Conservation (phyloP, 768 basidiomycete species). For the Calvatia gigantea region DNA sequence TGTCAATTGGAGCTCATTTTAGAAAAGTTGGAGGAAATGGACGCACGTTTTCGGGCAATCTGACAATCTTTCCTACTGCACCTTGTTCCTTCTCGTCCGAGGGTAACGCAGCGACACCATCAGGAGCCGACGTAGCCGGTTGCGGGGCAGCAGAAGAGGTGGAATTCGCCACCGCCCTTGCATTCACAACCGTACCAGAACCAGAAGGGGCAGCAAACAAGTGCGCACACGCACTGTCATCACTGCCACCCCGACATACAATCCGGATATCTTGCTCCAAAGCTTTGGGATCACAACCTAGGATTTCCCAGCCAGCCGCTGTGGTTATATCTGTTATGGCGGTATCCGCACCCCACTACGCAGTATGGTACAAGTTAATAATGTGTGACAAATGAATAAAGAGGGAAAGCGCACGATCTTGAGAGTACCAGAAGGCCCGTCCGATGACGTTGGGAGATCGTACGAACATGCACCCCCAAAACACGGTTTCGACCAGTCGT, state of each 20-base stretch:
- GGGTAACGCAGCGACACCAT: not conserved
- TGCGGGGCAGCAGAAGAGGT: slow-evolving; percentile 39
- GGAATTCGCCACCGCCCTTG: slow-evolving; percentile 21
- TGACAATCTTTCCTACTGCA: slow-evolving; percentile 39
- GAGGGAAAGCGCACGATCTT: slow-evolving; percentile 29
- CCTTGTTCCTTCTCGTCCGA: slow-evolving; percentile 14
- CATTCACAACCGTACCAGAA: slow-evolving; percentile 36
- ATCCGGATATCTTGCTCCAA: slow-evolving; percentile 44
- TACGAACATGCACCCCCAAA: slow-evolving; percentile 37
- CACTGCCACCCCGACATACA: slow-evolving; percentile 33
- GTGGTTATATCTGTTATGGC: slow-evolving; percentile 41
- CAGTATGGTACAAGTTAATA: too few species aligned
- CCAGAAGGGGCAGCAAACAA: slow-evolving; percentile 10
- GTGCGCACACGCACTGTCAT: slow-evolving; percentile 3
- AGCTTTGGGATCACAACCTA: slow-evolving; percentile 38
- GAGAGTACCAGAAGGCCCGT: slow-evolving; percentile 33
- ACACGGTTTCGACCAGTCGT: slow-evolving; percentile 42
- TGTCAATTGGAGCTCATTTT: too few species aligned
- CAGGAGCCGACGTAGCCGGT: not conserved
- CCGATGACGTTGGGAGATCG: slow-evolving; percentile 28
- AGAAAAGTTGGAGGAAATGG: not conserved
- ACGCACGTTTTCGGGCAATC: slow-evolving; percentile 49
- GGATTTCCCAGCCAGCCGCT: slow-evolving; percentile 52
- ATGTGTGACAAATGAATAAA: not conserved
- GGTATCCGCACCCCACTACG: slow-evolving; percentile 33